Evolutionary conservation across 129 eudicot species (phyloP), one percentile per base, ranked within the genome.

Genomic region (Saposhnikovia divaricata): DNA sequence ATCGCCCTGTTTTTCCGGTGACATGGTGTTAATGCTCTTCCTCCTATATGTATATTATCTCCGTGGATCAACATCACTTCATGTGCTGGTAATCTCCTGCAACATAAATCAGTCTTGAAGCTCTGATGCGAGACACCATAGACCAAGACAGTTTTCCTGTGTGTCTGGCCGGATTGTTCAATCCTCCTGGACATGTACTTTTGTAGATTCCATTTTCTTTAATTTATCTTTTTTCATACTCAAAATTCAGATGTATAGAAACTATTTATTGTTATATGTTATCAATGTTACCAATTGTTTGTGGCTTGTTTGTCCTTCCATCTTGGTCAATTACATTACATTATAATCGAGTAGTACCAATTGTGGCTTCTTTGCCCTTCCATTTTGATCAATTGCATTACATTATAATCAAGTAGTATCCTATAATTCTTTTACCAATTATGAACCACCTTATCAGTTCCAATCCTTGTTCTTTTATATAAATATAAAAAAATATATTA

Each of bases 161-260:
- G 25, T 14, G 9, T 23, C 47, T 73, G 50, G 77, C 51, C 14
- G 77, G 77, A 72, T 42, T 72, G 50, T 72, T 45, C 46, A 0
- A 8, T 13, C 18, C 9, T 44, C 44, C 27, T 6, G 28, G 77
- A 12, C 61, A n/a, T 74, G 61, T 45, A 10, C 77, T 42, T 45
- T 74, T 74, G 47, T 45, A 74, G 77, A 74, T 44, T 74, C 50
- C 31, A 14, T 4, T 74, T 45, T n/a, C 27, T 12, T 45, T 15
- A 14, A 43, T 45, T 27, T 44, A 42, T 74, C 19, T 45, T 13
- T 21, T 21, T 25, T 4, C 34, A 10, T 10, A 74, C 57, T 74
- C 38, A 74, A 3, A 43, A n/a, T 46, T n/a, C 77, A 45, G 18
- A 74, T 74, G 77, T 74, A 74, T 45, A 74, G 21, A 25, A 21